phyloP scores from a whole-genome alignment of 345 rosid species.

The Syzygium aqueum region DNA sequence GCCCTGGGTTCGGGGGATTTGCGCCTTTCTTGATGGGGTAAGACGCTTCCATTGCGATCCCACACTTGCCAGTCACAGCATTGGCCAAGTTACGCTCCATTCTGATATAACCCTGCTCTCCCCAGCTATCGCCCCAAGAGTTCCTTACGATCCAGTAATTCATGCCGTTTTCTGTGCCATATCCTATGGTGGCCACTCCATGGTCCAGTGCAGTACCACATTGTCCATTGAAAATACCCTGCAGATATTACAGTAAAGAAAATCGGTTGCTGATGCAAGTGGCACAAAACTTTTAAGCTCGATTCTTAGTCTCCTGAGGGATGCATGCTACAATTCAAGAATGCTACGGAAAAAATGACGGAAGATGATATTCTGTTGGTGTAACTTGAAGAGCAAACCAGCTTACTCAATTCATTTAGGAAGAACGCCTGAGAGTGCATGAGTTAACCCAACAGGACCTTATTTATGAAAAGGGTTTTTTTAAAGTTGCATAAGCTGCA shows the following conservation, averaged over 20 bases:
- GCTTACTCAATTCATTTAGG: neutral
- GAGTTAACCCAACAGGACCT: neutral
- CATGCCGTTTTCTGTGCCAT: constrained; percentile 62
- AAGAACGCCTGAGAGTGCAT: neutral
- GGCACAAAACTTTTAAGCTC: neutral
- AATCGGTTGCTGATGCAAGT: neutral
- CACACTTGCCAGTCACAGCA: constrained; percentile 56
- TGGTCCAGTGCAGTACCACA: constrained; percentile 85
- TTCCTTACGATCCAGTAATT: constrained; percentile 81
- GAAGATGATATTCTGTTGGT: neutral
- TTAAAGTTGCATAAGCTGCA: neutral
- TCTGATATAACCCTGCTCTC: constrained; percentile 69
- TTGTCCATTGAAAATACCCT: constrained; percentile 82
- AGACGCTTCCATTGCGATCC: constrained; percentile 77
- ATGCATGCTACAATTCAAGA: neutral
- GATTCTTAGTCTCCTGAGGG: neutral
- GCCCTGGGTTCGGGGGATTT: constrained; percentile 94
- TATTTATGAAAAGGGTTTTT: neutral
- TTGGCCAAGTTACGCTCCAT: constrained; percentile 47
- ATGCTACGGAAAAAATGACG: neutral
- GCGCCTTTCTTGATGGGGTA: constrained; percentile 73
- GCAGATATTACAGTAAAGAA: neutral
- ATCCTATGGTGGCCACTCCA: constrained; percentile 83
- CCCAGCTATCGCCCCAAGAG: constrained; percentile 87
- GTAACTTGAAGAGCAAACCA: neutral